Percentiles rank a stretch among this genome's conserved stretches.
These are phyloP conservation scores for peach (Prunus persica) DNA, from an alignment of 306 rosid genomes.

Conservation along the genomic window DNA sequence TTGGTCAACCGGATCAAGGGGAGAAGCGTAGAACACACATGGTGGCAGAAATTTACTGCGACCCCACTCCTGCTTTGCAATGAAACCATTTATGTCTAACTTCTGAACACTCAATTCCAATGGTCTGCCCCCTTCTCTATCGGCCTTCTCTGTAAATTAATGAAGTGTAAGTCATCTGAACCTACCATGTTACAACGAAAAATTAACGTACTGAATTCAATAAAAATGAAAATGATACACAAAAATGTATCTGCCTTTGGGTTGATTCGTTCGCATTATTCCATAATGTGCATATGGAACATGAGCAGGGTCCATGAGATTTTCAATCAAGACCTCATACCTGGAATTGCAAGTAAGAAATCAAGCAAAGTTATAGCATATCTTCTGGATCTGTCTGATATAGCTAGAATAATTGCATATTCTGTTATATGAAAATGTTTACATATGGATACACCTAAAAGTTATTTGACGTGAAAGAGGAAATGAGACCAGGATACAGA, in stretches of 20 bases:
- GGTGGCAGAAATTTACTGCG: conserved; percentile 62
- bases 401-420: not conserved
- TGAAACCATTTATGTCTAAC: conserved; percentile 63
- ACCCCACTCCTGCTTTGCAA: conserved; percentile 50
- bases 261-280: conserved; percentile 44
- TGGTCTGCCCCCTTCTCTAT: conserved; percentile 96
- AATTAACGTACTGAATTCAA: conserved; percentile 1
- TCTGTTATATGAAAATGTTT: not conserved
- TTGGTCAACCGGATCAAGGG: conserved; percentile 30
- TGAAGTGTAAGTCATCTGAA: conserved; percentile 16
- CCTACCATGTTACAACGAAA: conserved; percentile 8
- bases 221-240: conserved; percentile 3
- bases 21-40: conserved; percentile 53
- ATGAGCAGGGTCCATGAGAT: conserved; percentile 94
- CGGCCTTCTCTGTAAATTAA: conserved; percentile 54
- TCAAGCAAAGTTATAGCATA: not conserved
- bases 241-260: conserved; percentile 44
- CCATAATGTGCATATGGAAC: conserved; percentile 82
- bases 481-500: not conserved
- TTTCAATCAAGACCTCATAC: conserved; percentile 85
- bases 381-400: too few relatives aligned
- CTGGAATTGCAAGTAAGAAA: conserved; percentile 43
- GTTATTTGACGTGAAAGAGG: not conserved
- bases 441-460: not conserved
- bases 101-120: conserved; percentile 49